Conservation (phyloP, 2,329 filamentous ascomycete species). For the Clarireedia monteithiana region DNA sequence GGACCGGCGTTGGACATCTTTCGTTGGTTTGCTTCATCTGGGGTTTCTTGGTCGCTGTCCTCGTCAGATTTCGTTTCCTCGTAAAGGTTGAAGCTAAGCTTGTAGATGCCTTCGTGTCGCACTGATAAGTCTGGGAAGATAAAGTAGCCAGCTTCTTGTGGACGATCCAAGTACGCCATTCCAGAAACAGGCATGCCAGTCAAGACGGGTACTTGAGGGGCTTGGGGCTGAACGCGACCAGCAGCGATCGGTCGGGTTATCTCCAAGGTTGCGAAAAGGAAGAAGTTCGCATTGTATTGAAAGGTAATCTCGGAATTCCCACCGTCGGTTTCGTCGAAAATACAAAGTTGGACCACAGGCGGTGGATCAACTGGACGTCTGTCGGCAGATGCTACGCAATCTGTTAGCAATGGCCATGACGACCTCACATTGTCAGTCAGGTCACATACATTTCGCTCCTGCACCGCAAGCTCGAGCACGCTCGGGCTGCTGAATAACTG, state of each 20-base stretch:
- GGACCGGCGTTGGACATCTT: conserved; percentile 33
- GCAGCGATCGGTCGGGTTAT: conserved; percentile 77
- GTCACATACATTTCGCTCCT: conserved; percentile 79
- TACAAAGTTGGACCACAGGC: conserved; percentile 83
- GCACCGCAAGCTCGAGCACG: conserved; percentile 91
- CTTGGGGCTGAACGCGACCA: conserved; percentile 61
- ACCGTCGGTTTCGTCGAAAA: conserved; percentile 58
- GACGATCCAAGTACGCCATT: conserved; percentile 91
- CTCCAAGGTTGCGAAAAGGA: conserved; percentile 88
- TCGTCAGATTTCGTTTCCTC: conserved; percentile 84
- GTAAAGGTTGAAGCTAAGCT: conserved; percentile 86
- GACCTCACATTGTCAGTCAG: background rate
- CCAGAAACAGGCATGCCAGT: conserved; percentile 93
- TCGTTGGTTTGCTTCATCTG: conserved; percentile 27
- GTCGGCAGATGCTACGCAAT: conserved; percentile 19
- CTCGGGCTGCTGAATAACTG: conserved; percentile 88
- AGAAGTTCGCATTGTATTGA: conserved; percentile 93
- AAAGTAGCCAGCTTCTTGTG: conserved; percentile 76
- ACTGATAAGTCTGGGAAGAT: conserved; percentile 96
- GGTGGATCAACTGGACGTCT: conserved; percentile 42
- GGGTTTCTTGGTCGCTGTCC: conserved; percentile 56
- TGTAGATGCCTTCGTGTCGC: conserved; percentile 87
- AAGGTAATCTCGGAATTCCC: conserved; percentile 55
- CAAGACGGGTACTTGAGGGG: conserved; percentile 71
- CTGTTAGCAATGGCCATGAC: background rate